Conservation (phyloP, 768 basidiomycete species). For the Flagelloscypha sp. region DNA sequence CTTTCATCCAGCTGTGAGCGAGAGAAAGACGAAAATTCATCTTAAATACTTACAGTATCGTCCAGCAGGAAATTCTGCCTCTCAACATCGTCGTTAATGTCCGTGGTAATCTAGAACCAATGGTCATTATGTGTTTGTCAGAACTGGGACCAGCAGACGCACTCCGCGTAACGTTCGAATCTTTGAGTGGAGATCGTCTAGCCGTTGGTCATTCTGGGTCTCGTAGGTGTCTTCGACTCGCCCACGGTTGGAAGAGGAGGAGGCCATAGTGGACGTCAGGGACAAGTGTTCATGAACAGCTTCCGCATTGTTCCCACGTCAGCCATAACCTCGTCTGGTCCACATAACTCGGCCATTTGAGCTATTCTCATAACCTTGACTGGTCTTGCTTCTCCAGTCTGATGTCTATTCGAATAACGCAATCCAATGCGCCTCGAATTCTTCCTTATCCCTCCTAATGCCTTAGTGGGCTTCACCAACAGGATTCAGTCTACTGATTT, state of each 20-base stretch:
- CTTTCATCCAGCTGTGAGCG: conserved; percentile 3
- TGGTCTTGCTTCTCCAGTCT: no score
- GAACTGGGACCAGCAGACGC: conserved; percentile 13
- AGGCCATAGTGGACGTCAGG: neutral
- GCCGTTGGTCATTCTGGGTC: conserved; percentile 73
- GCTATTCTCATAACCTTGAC: no score
- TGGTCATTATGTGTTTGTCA: conserved; percentile 3
- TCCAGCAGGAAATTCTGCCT: conserved; percentile 74
- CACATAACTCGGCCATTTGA: no score
- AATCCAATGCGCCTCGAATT: no score
- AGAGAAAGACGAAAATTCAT: neutral
- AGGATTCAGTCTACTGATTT: no score
- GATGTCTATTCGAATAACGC: no score
- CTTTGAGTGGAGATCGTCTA: conserved; percentile 81
- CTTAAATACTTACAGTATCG: conserved; percentile 48
- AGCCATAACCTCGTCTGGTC: neutral
- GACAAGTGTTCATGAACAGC: no score
- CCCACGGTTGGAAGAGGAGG: conserved; percentile 15
- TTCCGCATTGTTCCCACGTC: no score
- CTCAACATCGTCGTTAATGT: conserved; percentile 81
- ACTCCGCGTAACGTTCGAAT: conserved; percentile 78
- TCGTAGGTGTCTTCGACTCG: conserved; percentile 70
- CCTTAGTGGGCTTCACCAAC: no score
- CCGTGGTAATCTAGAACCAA: conserved; percentile 62
- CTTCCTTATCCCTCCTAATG: no score